These are phyloP conservation scores for Pseudopithomyces chartarum DNA, from an alignment of 2,329 filamentous ascomycete species.

Conservation along the genomic window DNA sequence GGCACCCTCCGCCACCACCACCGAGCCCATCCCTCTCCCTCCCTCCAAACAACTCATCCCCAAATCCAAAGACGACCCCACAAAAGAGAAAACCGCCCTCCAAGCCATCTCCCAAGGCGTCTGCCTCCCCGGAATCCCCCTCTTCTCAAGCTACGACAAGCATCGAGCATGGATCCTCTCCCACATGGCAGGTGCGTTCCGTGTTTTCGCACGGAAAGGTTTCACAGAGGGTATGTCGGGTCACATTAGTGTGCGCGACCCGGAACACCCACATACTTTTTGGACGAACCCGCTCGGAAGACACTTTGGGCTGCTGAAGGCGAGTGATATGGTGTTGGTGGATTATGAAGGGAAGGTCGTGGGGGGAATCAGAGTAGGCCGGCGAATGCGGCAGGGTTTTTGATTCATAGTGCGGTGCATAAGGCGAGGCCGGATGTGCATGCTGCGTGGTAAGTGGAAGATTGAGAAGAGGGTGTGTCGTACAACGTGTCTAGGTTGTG, in stretches of 20 bases:
- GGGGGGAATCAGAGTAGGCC: conserved; percentile 65
- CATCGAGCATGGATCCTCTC: conserved; percentile 68
- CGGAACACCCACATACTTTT: conserved; percentile 64
- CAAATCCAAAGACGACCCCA: conserved; percentile 23
- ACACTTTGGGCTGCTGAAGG: conserved; percentile 69
- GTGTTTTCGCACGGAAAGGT: conserved; percentile 68
- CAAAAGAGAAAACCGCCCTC: conserved; percentile 38
- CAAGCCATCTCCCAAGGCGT: conserved; percentile 54
- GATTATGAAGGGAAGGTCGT: conserved; percentile 67
- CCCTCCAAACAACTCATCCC: conserved; percentile 25
- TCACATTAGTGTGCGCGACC: conserved; percentile 71
- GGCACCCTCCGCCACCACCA: conserved; percentile 38
- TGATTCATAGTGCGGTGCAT: conserved; percentile 72
- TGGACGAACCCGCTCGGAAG: conserved; percentile 72
- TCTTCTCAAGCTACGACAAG: conserved; percentile 57
- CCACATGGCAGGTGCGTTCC: conserved; percentile 70
- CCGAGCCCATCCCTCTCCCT: conserved; percentile 11
- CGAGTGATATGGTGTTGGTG: conserved; percentile 70
- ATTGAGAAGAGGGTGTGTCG: neutral
- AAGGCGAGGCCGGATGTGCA: conserved; percentile 68
- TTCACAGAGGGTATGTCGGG: conserved; percentile 72
- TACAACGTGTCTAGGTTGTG: too few relatives aligned
- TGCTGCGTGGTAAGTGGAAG: conserved; percentile 57
- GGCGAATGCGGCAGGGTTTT: conserved; percentile 70
- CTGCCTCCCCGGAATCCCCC: conserved; percentile 60